Evolutionary conservation across 352 stramenopile species (phyloP).

Genomic region (Phytophthora tubulina): DNA sequence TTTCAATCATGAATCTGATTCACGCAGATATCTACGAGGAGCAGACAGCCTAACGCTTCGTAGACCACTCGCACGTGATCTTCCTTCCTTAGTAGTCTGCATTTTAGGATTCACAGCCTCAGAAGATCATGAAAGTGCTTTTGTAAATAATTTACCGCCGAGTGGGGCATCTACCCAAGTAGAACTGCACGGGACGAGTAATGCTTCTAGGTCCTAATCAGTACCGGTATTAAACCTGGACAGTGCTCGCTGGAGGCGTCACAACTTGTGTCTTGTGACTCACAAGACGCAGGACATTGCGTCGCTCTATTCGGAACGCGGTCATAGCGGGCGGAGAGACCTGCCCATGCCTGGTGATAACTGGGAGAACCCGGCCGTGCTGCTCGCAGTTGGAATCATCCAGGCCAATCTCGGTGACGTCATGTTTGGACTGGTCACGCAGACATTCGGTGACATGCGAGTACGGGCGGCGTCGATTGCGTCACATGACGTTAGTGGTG

Average conservation of each 20-base stretch:
- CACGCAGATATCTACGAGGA: too few species aligned
- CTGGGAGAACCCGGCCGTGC: constrained; percentile 33
- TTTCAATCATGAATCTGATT: too few species aligned
- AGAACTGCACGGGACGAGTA: too few species aligned
- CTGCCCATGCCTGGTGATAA: constrained; percentile 21
- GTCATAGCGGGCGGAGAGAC: constrained; percentile 14
- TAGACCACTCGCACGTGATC: too few species aligned
- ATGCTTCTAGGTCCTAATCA: constrained; percentile 8
- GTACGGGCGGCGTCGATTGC: constrained; percentile 50
- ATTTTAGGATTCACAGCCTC: too few species aligned
- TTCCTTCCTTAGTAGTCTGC: too few species aligned
- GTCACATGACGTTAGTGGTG: constrained; percentile 43
- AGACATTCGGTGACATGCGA: constrained; percentile 36
- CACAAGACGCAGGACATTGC: constrained; percentile 41
- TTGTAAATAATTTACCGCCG: too few species aligned
- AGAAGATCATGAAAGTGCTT: too few species aligned
- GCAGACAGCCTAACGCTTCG: too few species aligned
- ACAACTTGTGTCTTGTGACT: background rate
- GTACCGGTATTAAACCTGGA: constrained; percentile 32
- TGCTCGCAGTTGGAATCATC: constrained; percentile 50
- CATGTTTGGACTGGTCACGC: constrained; percentile 50
- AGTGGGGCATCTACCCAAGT: too few species aligned
- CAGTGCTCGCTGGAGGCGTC: constrained; percentile 40
- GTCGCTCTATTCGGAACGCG: constrained; percentile 45
- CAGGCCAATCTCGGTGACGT: constrained; percentile 49